Evolutionary conservation across 2,329 filamentous ascomycete species (phyloP).

Genomic region (Pseudogymnoascus sp.): DNA sequence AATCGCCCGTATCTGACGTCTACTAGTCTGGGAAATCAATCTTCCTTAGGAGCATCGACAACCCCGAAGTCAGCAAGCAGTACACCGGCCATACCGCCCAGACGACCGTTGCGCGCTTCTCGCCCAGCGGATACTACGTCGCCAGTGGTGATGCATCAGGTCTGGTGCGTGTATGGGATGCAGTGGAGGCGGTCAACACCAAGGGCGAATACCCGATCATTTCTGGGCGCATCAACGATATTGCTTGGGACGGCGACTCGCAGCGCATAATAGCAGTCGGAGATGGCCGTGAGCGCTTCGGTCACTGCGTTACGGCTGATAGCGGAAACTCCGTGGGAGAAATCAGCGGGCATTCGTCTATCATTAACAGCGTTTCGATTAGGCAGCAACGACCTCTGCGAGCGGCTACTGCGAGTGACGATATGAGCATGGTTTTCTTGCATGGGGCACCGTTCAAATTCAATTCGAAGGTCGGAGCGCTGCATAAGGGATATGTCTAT

Average conservation of each 20-base stretch:
- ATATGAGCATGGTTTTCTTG: constrained; percentile 83
- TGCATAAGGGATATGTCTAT: constrained; percentile 85
- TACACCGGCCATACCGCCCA: constrained; percentile 85
- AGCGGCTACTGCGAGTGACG: constrained; percentile 85
- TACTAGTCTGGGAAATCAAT: constrained; percentile 86
- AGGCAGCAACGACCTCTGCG: constrained; percentile 83
- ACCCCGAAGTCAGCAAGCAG: constrained; percentile 76
- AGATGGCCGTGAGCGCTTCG: constrained; percentile 87
- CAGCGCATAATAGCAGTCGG: constrained; percentile 95
- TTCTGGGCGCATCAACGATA: constrained; percentile 87
- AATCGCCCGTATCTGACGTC: constrained; percentile 12
- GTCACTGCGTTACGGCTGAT: constrained; percentile 89
- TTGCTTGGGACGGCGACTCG: constrained; percentile 96
- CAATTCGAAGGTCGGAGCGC: constrained; percentile 67
- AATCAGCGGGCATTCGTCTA: constrained; percentile 82
- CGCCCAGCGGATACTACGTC: constrained; percentile 89
- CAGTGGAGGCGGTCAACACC: constrained; percentile 73
- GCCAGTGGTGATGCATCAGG: constrained; percentile 85
- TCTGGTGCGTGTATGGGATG: constrained; percentile 86
- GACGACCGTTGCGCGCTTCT: constrained; percentile 89
- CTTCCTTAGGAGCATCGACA: constrained; percentile 89
- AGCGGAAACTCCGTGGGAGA: constrained; percentile 95
- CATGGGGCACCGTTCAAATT: constrained; percentile 96
- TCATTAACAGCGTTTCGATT: constrained; percentile 86
- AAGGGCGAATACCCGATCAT: constrained; percentile 93